phyloP scores from a whole-genome alignment of 1,139 yeast species.

The Sugiyamaella castrensis region DNA sequence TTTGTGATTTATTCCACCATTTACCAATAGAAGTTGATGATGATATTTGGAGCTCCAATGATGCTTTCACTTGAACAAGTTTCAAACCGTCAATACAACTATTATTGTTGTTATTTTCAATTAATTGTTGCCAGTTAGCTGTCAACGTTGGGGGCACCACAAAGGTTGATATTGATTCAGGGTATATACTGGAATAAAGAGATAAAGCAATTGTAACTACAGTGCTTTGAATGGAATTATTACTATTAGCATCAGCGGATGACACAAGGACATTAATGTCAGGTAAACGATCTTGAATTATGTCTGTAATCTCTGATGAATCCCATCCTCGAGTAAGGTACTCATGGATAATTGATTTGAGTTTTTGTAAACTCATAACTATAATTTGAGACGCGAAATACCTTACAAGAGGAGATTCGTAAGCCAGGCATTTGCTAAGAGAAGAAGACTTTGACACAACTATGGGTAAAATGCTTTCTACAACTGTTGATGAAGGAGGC shows the following conservation, averaged over 20 bases:
- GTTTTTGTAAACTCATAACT: constrained; percentile 52
- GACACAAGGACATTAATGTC: constrained; percentile 43
- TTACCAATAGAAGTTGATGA: constrained; percentile 41
- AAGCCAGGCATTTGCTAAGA: constrained; percentile 54
- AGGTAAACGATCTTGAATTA: constrained; percentile 46
- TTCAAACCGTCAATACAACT: constrained; percentile 27
- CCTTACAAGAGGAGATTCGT: constrained; percentile 54
- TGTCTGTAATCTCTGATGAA: constrained; percentile 39
- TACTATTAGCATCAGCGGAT: not conserved
- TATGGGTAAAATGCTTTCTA: constrained; percentile 63
- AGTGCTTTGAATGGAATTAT: not conserved
- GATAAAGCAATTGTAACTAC: constrained; percentile 15
- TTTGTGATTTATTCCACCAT: constrained; percentile 59
- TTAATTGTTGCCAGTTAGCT: constrained; percentile 12
- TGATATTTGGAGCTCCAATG: constrained; percentile 35
- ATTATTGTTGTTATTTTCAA: constrained; percentile 6
- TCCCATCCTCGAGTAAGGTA: constrained; percentile 45
- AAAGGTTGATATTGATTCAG: constrained; percentile 24
- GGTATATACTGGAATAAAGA: constrained; percentile 24
- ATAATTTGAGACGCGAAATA: constrained; percentile 66
- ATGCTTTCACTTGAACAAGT: constrained; percentile 33
- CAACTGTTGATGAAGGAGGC: constrained; percentile 36
- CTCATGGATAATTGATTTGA: constrained; percentile 41
- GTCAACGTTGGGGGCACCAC: constrained; percentile 24
- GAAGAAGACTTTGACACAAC: constrained; percentile 54